Conservation (phyloP, 352 stramenopile species). For the Phytopythium litorale region DNA sequence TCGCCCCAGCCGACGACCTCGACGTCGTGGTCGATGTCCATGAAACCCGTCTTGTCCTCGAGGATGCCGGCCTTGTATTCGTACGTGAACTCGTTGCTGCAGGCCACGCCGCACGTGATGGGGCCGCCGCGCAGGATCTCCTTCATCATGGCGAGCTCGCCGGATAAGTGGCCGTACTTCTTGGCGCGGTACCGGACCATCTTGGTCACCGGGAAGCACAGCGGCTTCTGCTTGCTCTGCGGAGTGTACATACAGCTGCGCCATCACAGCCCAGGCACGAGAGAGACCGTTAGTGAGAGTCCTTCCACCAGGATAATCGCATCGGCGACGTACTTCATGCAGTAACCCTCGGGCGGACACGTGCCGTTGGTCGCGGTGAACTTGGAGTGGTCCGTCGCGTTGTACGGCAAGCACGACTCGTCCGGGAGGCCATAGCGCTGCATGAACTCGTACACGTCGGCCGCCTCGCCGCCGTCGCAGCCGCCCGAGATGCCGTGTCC, state of each 20-base stretch:
- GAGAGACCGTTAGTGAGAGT: neutral
- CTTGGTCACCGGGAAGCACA: constrained; percentile 74
- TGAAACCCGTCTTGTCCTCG: constrained; percentile 85
- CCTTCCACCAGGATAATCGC: neutral
- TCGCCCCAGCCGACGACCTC: constrained; percentile 92
- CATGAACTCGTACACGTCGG: constrained; percentile 84
- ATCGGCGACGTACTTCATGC: constrained; percentile 68
- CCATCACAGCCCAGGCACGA: neutral
- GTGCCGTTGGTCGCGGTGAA: constrained; percentile 61
- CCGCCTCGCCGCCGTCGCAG: constrained; percentile 67
- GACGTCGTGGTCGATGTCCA: constrained; percentile 83
- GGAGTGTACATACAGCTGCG: constrained; percentile 78
- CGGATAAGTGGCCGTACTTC: constrained; percentile 52
- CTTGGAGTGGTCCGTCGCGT: constrained; percentile 80
- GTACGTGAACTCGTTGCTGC: constrained; percentile 76
- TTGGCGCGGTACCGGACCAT: constrained; percentile 82
- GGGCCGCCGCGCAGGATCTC: constrained; percentile 75
- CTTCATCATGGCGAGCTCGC: constrained; percentile 84
- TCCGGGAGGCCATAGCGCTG: constrained; percentile 63
- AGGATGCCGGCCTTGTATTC: constrained; percentile 93
- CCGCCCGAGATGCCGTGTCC: constrained; percentile 60
- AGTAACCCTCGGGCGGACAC: constrained; percentile 71
- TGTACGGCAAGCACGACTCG: constrained; percentile 80
- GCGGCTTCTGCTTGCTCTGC: constrained; percentile 28
- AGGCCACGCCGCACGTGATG: constrained; percentile 93